phyloP scores from a whole-genome alignment of 106 monocot species.

The Platanthera guangdongensis region DNA sequence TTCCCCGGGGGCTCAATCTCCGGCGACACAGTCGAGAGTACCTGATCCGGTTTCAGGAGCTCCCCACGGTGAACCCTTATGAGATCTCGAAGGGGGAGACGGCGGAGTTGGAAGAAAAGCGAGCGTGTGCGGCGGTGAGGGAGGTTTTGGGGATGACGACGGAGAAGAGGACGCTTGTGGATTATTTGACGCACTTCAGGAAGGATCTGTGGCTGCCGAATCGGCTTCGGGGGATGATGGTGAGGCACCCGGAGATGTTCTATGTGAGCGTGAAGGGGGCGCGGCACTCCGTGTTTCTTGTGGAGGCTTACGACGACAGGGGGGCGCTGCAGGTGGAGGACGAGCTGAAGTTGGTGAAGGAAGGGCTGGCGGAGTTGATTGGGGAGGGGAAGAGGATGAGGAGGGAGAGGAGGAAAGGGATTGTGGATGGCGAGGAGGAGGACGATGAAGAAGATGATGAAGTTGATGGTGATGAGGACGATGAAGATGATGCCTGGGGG shows the following conservation, averaged over 20 bases:
- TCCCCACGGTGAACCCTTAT: constrained; percentile 58
- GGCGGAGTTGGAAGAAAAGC: constrained; percentile 36
- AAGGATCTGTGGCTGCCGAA: constrained; percentile 80
- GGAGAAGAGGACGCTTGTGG: constrained; percentile 84
- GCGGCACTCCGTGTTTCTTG: constrained; percentile 84
- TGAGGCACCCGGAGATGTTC: constrained; percentile 94
- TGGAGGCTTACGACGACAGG: constrained; percentile 71
- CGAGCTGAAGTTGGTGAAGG: constrained; percentile 38
- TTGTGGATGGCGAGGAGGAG: constrained; percentile 14
- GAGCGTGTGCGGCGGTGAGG: constrained; percentile 77
- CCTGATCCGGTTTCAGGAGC: constrained; percentile 45
- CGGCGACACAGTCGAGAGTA: constrained; percentile 59
- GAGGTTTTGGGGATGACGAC: constrained; percentile 81
- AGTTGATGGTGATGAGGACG: constrained; percentile 18
- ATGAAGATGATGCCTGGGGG: constrained; percentile 35
- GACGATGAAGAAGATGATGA: constrained; percentile 27
- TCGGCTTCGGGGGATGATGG: constrained; percentile 58
- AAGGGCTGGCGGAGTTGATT: constrained; percentile 50
- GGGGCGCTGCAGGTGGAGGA: constrained; percentile 63
- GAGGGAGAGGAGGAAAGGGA: constrained; percentile 36
- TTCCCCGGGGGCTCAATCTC: constrained; percentile 63
- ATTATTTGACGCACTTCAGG: constrained; percentile 83
- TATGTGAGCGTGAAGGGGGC: constrained; percentile 89
- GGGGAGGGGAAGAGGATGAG: constrained; percentile 79
- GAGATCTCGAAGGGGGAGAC: neutral